Percentiles rank a stretch among this genome's conserved stretches.
phyloP scores from a whole-genome alignment of 805 yeast species.

The Allodekkera sacchari region DNA sequence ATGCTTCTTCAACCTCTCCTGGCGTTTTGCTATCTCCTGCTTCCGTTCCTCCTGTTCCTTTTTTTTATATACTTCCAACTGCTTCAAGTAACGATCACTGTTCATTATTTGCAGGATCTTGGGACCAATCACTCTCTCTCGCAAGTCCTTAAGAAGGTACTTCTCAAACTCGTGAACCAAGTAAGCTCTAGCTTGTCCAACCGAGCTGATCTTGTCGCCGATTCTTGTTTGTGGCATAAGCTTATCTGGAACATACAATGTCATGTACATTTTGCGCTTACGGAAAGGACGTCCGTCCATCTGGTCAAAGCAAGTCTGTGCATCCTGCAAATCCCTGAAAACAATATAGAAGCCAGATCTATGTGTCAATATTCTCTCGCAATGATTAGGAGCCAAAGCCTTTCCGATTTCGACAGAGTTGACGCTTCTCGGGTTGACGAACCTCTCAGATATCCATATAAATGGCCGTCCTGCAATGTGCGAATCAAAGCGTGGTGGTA shows the following conservation, averaged over 20 bases:
- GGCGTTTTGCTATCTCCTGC: constrained; percentile 12
- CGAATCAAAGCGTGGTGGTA: constrained; percentile 42
- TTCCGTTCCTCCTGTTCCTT: constrained; percentile 29
- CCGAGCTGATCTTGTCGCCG: constrained; percentile 26
- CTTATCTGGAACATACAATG: constrained; percentile 43
- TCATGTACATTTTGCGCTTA: constrained; percentile 48
- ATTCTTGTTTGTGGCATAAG: constrained; percentile 19
- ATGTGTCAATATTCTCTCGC: constrained; percentile 60
- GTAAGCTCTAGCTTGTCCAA: constrained; percentile 50
- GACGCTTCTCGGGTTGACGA: constrained; percentile 39
- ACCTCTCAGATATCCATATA: constrained; percentile 43
- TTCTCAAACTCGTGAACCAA: constrained; percentile 57
- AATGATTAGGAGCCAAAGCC: constrained; percentile 48
- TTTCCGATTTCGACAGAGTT: constrained; percentile 51
- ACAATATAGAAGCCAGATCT: constrained; percentile 61
- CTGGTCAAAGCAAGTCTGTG: constrained; percentile 47
- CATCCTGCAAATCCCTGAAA: constrained; percentile 52
- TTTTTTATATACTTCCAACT: constrained; percentile 19
- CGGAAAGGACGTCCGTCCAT: constrained; percentile 51
- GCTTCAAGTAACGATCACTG: constrained; percentile 30
- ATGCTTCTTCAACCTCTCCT: constrained; percentile 5
- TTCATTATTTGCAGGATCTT: constrained; percentile 52
- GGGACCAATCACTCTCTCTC: constrained; percentile 67
- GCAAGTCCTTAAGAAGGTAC: constrained; percentile 60
- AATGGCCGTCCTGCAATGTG: constrained; percentile 52